Evolutionary conservation across 371 early-diverging fungal species (phyloP).

Genomic region (Actinomucor elegans): DNA sequence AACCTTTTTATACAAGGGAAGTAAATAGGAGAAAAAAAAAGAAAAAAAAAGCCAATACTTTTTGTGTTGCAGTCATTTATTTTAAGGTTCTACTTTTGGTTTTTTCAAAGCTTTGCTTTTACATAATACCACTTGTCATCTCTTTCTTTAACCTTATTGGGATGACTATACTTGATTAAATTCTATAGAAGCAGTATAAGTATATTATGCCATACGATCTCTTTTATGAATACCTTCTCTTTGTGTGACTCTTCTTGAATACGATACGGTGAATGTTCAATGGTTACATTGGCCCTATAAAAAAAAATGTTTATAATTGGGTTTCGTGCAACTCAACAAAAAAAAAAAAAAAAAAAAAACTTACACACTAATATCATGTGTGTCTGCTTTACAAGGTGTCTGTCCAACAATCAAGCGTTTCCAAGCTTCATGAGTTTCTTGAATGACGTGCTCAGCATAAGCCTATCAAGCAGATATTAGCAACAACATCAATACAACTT

Average conservation of each 20-base stretch:
- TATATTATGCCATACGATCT: no score
- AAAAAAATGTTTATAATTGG: neutral
- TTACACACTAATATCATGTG: slow-evolving; percentile 33
- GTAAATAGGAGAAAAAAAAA: slow-evolving; percentile 8
- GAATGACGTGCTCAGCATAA: slow-evolving; percentile 53
- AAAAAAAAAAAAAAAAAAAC: neutral
- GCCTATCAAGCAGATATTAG: slow-evolving; percentile 25
- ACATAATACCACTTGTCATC: slow-evolving; percentile 43
- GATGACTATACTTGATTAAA: no score
- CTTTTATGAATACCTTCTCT: slow-evolving; percentile 11
- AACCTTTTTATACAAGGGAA: slow-evolving; percentile 10
- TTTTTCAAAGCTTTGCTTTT: slow-evolving; percentile 22
- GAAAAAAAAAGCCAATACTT: slow-evolving; percentile 11
- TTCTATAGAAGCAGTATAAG: no score
- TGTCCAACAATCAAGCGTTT: slow-evolving; percentile 46
- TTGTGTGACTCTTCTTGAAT: slow-evolving; percentile 16
- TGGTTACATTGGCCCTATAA: slow-evolving; percentile 33
- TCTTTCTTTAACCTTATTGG: slow-evolving; percentile 8
- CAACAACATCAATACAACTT: no score
- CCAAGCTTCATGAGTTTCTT: slow-evolving; percentile 62
- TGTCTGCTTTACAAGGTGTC: slow-evolving; percentile 41
- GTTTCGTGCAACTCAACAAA: neutral
- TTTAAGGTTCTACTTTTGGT: neutral
- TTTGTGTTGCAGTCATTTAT: slow-evolving; percentile 14
- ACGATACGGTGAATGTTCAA: slow-evolving; percentile 34